Percentiles rank a stretch among this genome's conserved stretches.
Conservation (phyloP, 2,329 filamentous ascomycete species). For the Nothopassalora personata region DNA sequence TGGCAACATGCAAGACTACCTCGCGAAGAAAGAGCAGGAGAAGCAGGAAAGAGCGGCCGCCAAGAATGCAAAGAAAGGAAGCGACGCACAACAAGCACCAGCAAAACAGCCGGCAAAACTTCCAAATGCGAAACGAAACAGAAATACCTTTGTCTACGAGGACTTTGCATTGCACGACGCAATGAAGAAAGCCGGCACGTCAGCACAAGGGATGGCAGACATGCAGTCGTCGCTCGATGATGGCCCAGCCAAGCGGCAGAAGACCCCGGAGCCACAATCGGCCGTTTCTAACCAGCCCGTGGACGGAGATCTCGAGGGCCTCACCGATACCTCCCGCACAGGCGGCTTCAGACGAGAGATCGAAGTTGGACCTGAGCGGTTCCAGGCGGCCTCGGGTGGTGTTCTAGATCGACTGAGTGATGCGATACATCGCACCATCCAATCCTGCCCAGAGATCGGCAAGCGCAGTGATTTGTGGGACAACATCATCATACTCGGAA, state of each 20-base stretch:
- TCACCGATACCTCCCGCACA: slow-evolving; percentile 19
- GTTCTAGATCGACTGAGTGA: slow-evolving; percentile 80
- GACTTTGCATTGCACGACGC: slow-evolving; percentile 55
- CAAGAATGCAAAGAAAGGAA: slow-evolving; percentile 48
- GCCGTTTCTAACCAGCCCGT: slow-evolving; percentile 32
- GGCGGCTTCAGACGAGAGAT: slow-evolving; percentile 54
- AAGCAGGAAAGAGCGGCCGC: slow-evolving; percentile 60
- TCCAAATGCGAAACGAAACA: slow-evolving; percentile 66
- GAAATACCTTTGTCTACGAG: slow-evolving; percentile 69
- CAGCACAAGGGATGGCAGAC: slow-evolving; percentile 43
- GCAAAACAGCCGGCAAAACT: slow-evolving; percentile 55
- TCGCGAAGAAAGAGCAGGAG: slow-evolving; percentile 77
- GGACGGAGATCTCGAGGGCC: slow-evolving; percentile 26
- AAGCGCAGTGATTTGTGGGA: slow-evolving; percentile 89
- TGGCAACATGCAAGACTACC: slow-evolving; percentile 68
- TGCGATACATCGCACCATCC: slow-evolving; percentile 76
- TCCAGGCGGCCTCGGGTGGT: slow-evolving; percentile 56
- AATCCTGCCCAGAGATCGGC: slow-evolving; percentile 75
- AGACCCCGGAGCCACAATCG: slow-evolving; percentile 33
- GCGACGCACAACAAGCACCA: slow-evolving; percentile 47
- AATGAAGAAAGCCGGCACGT: slow-evolving; percentile 47
- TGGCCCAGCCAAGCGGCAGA: slow-evolving; percentile 38
- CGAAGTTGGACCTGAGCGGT: slow-evolving; percentile 72
- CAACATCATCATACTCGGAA: slow-evolving; percentile 83
- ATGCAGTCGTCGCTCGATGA: slow-evolving; percentile 50